A percentile compares a stretch with the other conserved stretches of the same genome.
Conservation (phyloP, 176 grass and related monocot genomes). For the Dendrocalamus sinicus region DNA sequence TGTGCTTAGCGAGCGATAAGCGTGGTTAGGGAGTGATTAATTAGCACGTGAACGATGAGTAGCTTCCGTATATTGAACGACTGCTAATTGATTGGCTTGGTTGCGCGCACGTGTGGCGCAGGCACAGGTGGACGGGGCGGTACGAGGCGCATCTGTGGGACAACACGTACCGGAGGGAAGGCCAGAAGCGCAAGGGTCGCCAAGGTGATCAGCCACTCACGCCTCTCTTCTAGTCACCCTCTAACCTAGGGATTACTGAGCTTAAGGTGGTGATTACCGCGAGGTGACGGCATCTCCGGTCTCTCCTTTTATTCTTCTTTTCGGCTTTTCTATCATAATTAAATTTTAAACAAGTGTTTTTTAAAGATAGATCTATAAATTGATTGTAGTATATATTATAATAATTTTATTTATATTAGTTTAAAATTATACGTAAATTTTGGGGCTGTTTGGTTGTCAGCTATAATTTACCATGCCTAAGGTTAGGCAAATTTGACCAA, state of each 20-base stretch:
- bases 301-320: too few relatives aligned
- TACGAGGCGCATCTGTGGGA: constrained; percentile 99
- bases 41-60: not conserved
- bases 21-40: constrained; percentile 41
- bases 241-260: not conserved
- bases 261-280: not conserved
- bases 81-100: not conserved
- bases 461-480: too few relatives aligned
- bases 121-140: constrained; percentile 99
- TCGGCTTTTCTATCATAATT: too few relatives aligned
- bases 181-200: constrained; percentile 87
- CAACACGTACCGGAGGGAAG: constrained; percentile 99
- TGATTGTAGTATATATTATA: too few relatives aligned
- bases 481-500: too few relatives aligned
- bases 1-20: constrained; percentile 15
- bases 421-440: too few relatives aligned
- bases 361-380: too few relatives aligned
- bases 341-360: too few relatives aligned
- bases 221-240: not conserved
- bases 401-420: too few relatives aligned
- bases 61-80: not conserved
- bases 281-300: not conserved
- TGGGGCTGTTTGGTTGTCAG: too few relatives aligned
- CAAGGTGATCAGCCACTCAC: constrained; percentile 58
- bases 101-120: constrained; percentile 49